Percentiles rank a stretch among this genome's conserved stretches.
Evolutionary conservation across 1,284 basidiomycete genomes (phyloP).

Genomic region (Microbotryum scabiosae): DNA sequence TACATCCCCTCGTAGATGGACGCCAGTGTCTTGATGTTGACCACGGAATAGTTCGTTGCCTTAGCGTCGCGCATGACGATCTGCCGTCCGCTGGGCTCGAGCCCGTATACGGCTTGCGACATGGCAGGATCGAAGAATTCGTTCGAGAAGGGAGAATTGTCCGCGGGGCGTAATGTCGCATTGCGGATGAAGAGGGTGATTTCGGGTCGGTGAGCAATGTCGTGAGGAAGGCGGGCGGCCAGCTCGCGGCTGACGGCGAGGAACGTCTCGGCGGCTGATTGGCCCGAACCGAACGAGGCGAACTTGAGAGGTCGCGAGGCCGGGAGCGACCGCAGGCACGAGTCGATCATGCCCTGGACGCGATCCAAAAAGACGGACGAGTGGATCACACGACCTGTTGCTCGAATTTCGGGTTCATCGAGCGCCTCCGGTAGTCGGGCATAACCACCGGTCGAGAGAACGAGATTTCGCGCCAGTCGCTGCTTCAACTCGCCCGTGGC

Average conservation of each 20-base stretch:
- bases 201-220: conserved; percentile 39
- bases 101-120: conserved; percentile 35
- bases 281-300: conserved; percentile 51
- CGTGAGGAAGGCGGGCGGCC: conserved; percentile 8
- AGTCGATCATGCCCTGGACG: conserved; percentile 16
- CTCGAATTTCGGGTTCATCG: conserved; percentile 47
- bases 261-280: conserved; percentile 31
- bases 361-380: conserved; percentile 29
- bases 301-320: conserved; percentile 40
- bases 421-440: conserved; percentile 20
- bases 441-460: conserved; percentile 20
- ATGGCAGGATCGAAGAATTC: conserved; percentile 53
- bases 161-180: conserved; percentile 51
- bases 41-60: conserved; percentile 53
- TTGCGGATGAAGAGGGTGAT: conserved; percentile 52
- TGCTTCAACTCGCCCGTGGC: conserved; percentile 5
- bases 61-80: conserved; percentile 47
- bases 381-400: conserved; percentile 43
- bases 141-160: conserved; percentile 54
- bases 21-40: conserved; percentile 44
- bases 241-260: conserved; percentile 42
- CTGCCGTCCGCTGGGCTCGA: conserved; percentile 33
- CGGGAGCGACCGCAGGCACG: conserved; percentile 37
- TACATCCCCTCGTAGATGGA: conserved; percentile 49
- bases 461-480: conserved; percentile 20